A percentile compares a stretch with the other conserved stretches of the same genome.
Evolutionary conservation across 768 basidiomycete species (phyloP).

Genomic region (Panaeolus papilionaceus): DNA sequence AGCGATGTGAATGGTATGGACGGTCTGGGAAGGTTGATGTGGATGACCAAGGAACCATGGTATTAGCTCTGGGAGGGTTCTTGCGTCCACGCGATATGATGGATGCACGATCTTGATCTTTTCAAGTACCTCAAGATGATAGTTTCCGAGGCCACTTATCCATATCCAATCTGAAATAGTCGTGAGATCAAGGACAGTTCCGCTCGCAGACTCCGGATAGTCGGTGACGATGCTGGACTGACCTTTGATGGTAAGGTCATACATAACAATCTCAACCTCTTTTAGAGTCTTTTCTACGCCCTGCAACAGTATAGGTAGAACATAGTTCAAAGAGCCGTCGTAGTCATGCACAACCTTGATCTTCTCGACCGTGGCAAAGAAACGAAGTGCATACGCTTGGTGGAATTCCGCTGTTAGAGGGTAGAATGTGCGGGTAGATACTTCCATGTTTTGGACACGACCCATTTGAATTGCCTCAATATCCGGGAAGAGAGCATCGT

Average conservation of each 20-base stretch:
- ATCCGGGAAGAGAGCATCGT: not conserved
- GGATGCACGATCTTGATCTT: not conserved
- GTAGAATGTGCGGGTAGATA: not conserved
- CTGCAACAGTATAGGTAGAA: not conserved
- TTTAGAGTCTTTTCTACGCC: slow-evolving; percentile 1
- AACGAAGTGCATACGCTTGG: slow-evolving; percentile 4
- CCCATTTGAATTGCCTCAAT: not conserved
- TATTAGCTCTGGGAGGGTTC: not conserved
- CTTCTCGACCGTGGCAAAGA: not conserved
- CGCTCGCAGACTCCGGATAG: not conserved
- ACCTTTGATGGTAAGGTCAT: not conserved
- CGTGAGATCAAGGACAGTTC: not conserved
- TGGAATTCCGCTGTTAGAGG: not conserved
- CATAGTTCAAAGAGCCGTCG: slow-evolving; percentile 1
- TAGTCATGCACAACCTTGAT: slow-evolving; percentile 5
- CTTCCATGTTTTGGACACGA: not conserved
- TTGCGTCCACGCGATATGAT: not conserved
- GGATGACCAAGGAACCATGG: slow-evolving; percentile 2
- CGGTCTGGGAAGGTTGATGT: not conserved
- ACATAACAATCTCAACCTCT: not conserved
- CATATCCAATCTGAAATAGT: not conserved
- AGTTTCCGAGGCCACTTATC: slow-evolving; percentile 2
- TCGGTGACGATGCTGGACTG: not conserved
- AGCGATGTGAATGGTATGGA: not conserved
- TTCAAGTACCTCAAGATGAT: not conserved